Base-by-base conservation (phyloP, 1,284 basidiomycete genomes). In the Lignosus rhinocerotis region DNA sequence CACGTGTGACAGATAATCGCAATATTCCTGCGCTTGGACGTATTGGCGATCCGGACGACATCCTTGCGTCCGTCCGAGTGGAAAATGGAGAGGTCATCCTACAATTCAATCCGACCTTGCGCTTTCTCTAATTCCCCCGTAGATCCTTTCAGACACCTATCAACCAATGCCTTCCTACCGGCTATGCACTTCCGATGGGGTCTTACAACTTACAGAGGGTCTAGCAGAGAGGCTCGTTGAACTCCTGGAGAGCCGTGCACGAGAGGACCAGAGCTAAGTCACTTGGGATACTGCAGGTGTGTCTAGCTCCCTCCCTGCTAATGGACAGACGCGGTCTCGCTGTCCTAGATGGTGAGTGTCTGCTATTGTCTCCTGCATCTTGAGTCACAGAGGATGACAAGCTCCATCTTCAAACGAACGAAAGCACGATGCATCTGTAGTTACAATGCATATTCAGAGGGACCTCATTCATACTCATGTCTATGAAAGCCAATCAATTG, bases 81-180 rank as follows among this genome's bases (percentile, higher is more conserved):
- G 77, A 87, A 61, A 78, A 86, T 53, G 83, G 88, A 66, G 80
- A 86, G 77, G 88, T 85, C 4, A 4, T 25, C 4, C 25, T 25
- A 25, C 4, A 2, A 25, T 25, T 4, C 25, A 25, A 25, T 16
- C 36, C n/a, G n/a, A n/a, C 10, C 10, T 6, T 38, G 14, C 17
- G 14, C 39, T 42, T 6, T 16, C 6, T 38, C 36, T 38, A 11
- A 38, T 25, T 2, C 2, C 25, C 2, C 25, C 43, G 31, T 25
- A 90, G 87, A 87, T 92, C 32, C 68, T 82, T 9, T 67, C 84
- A 0, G 83, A 87, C 12, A 92, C 90, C 0, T 93, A 92, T 65
- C 82, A 88, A 66, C 78, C 86, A 1, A 92, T 92, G 90, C 89
- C 90, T 0, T 79, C 89, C 4, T 93, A 92, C 69, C 83, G 90